phyloP scores from a whole-genome alignment of 257 asterid genomes.

The Solanum habrochaites region DNA sequence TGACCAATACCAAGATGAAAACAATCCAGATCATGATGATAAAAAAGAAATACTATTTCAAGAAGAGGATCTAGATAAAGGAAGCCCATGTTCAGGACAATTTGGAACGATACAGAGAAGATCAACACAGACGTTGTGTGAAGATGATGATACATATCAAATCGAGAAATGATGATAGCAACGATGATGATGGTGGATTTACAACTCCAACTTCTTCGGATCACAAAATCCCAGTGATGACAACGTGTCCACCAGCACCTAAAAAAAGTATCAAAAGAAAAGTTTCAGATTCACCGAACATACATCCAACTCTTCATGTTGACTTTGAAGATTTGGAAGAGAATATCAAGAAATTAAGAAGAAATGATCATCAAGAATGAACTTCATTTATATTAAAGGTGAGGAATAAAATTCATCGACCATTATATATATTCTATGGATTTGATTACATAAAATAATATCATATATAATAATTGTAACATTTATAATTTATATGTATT shows the following conservation, averaged over 20 bases:
- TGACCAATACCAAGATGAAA: neutral
- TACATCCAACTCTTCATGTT: constrained; percentile 9
- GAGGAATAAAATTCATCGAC: neutral
- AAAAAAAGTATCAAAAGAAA: constrained; percentile 25
- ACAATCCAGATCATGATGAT: neutral
- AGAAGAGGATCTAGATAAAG: neutral
- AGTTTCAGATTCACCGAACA: constrained; percentile 5
- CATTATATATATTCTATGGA: neutral
- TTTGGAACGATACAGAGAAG: neutral
- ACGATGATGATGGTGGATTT: constrained; percentile 27
- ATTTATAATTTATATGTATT: neutral
- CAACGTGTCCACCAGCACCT: constrained; percentile 72
- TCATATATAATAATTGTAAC: neutral
- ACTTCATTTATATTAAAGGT: neutral
- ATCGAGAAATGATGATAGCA: neutral
- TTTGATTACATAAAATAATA: neutral
- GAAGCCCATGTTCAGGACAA: neutral
- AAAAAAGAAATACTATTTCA: neutral
- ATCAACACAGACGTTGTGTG: neutral
- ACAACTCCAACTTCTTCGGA: constrained; percentile 53
- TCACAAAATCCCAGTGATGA: constrained; percentile 34
- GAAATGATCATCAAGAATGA: constrained; percentile 4
- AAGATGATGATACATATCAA: neutral
- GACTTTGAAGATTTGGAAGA: constrained; percentile 10
- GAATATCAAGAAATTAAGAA: constrained; percentile 31